Evolutionary conservation across 768 basidiomycete species (phyloP), one percentile per base, ranked within the genome.

Genomic region (Myochromella boudieri): DNA sequence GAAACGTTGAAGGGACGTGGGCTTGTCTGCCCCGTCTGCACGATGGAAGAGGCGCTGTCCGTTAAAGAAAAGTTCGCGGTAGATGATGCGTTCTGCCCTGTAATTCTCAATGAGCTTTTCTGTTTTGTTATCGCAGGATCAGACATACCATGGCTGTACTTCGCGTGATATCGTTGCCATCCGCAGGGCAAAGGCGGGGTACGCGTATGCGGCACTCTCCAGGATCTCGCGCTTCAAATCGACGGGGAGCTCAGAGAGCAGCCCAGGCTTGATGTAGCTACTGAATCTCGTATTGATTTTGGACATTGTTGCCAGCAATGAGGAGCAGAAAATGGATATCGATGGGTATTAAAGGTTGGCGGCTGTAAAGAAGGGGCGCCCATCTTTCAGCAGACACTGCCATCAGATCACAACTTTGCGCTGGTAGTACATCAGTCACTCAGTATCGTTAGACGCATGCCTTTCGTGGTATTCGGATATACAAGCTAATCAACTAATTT

Each of bases 201-300:
- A n/a, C 14, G 37, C 27, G 14, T 47, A 48, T 12, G 56, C 51
- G 28, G 53, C 41, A 18, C 40, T 44, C 40, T 57, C 53, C 0
- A 59, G 41, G 31, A 59, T 55, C 26, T 57, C 55, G n/a, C 55
- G 51, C 34, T 53, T 54, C 20, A 59, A 46, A 39, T 59, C 55
- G 18, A 21, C 25, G 8, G 51, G 58, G 15, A 59, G 46, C 9
- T 12, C 18, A n/a, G 17, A 43, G 15, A 53, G 34, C 9, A 53
- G 44, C 2, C 37, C 49, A 9, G 51, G 42, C 11, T 44, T 46
- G 34, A 52, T 49, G 20, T 49, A 48, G 17, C 36, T 52, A 44
- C 54, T 48, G 31, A 48, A 55, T 10, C 29, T 38, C 10, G 42
- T 55, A 32, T 48, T 34, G 33, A 14, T 34, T 6, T 34, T 7